phyloP scores from a whole-genome alignment of 73 alveolate species.

The Paramecium octaurelia region DNA sequence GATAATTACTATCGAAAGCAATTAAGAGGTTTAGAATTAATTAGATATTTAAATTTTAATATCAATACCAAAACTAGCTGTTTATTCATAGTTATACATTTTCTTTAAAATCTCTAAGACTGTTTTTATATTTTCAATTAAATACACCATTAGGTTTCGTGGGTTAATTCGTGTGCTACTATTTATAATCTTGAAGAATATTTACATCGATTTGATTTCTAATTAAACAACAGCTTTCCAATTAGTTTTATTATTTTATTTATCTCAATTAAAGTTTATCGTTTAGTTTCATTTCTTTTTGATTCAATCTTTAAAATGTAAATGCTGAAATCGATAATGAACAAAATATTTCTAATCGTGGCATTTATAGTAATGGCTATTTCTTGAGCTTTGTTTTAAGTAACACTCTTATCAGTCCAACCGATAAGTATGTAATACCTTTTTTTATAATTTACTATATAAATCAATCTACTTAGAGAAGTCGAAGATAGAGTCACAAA shows the following conservation, averaged over 20 bases:
- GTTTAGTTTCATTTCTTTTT: not conserved
- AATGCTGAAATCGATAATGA: not conserved
- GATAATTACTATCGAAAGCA: not conserved
- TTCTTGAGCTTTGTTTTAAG: not conserved
- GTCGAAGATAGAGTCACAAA: too few relatives aligned
- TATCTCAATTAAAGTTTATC: not conserved
- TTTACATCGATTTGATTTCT: too few relatives aligned
- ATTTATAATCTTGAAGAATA: too few relatives aligned
- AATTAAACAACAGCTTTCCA: not conserved
- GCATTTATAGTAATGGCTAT: not conserved
- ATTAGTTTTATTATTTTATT: not conserved
- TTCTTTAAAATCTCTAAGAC: not conserved
- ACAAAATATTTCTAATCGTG: not conserved
- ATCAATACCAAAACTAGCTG: constrained; percentile 6
- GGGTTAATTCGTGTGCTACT: too few relatives aligned
- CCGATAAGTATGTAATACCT: not conserved
- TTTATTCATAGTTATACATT: not conserved
- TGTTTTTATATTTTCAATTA: not conserved
- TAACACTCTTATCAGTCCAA: not conserved
- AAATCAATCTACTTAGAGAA: too few relatives aligned
- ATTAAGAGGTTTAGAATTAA: not conserved
- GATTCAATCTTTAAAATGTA: not conserved
- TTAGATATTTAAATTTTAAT: not conserved
- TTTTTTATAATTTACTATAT: too few relatives aligned
- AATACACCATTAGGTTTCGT: too few relatives aligned